phyloP scores from a whole-genome alignment of 345 rosid species.

The Citrus reticulata region DNA sequence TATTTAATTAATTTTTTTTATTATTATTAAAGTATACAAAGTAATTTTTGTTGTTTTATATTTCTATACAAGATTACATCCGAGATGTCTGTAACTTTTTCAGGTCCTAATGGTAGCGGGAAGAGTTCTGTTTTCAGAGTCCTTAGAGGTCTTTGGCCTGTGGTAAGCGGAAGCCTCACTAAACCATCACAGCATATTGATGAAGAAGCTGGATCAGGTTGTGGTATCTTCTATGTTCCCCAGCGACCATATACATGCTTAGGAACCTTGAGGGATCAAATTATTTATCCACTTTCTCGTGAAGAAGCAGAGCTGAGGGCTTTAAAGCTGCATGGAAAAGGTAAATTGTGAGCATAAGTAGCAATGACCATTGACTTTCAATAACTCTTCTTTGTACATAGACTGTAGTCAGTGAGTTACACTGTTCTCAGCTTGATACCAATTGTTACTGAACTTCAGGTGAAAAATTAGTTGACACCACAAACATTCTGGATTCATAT shows the following conservation, averaged over 20 bases:
- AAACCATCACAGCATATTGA: constrained; percentile 58
- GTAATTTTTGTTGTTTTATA: constrained; percentile 2
- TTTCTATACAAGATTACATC: constrained; percentile 17
- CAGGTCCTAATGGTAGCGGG: constrained; percentile 99
- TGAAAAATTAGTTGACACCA: constrained; percentile 29
- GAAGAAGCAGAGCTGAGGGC: constrained; percentile 71
- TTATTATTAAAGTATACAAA: background rate
- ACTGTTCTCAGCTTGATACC: background rate
- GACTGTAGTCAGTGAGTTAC: background rate
- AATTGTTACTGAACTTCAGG: constrained; percentile 33
- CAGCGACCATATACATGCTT: constrained; percentile 94
- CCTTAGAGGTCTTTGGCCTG: constrained; percentile 96
- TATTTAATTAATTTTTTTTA: background rate
- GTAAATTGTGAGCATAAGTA: constrained; percentile 34
- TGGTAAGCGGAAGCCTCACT: constrained; percentile 67
- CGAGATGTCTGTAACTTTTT: constrained; percentile 21
- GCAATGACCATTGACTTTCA: constrained; percentile 7
- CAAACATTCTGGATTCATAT: constrained; percentile 44
- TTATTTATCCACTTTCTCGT: constrained; percentile 88
- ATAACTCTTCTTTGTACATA: background rate
- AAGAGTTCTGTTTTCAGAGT: constrained; percentile 96
- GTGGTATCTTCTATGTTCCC: constrained; percentile 86
- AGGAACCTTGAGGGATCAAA: constrained; percentile 98
- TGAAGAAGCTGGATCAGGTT: constrained; percentile 54
- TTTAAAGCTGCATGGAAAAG: constrained; percentile 44